These are phyloP conservation scores for Strigomonas culicis DNA, from an alignment of 208 protist genomes.

Conservation along the genomic window DNA sequence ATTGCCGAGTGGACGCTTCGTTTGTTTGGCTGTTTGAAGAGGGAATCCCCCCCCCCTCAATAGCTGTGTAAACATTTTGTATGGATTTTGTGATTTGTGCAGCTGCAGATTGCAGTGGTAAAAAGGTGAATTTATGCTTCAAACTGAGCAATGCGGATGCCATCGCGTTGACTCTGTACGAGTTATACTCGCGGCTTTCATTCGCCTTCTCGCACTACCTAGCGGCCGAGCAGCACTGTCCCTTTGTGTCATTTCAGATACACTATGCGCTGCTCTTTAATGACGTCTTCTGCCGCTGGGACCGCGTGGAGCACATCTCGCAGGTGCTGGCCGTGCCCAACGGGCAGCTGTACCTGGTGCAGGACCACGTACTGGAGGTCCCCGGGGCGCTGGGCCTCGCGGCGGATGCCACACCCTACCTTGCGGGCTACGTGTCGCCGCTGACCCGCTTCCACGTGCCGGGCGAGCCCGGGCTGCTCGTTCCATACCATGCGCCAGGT, in stretches of 20 bases:
- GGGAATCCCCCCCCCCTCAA: not conserved
- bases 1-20: too few relatives aligned
- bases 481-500: too few relatives aligned
- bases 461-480: too few relatives aligned
- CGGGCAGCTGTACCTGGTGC: conserved; percentile 73
- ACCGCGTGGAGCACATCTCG: conserved; percentile 33
- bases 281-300: conserved; percentile 43
- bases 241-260: not conserved
- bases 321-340: conserved; percentile 40
- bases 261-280: conserved; percentile 43
- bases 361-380: conserved; percentile 11
- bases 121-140: conserved; percentile 60
- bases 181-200: not conserved
- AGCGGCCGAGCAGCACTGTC: conserved; percentile 1
- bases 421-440: not conserved
- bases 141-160: not conserved
- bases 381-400: not conserved
- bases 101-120: conserved; percentile 54
- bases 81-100: conserved; percentile 59
- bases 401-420: not conserved
- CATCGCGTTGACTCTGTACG: not conserved
- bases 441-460: not conserved
- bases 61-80: not conserved
- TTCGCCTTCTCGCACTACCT: conserved; percentile 26
- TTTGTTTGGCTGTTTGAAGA: not conserved